Conservation (phyloP, 257 asterid species). For the Apocynum venetum region DNA sequence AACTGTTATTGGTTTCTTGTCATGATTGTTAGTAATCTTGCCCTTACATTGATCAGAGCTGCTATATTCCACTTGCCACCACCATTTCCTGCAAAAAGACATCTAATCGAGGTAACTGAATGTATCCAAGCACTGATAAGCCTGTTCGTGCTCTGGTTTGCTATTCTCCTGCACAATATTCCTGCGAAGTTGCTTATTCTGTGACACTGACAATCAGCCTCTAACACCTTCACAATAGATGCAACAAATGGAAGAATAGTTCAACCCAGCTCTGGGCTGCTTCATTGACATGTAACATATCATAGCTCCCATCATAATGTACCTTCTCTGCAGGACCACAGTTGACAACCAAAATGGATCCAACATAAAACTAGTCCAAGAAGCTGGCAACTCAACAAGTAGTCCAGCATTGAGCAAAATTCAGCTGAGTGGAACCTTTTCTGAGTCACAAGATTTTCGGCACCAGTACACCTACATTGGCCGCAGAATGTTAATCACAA, state of each 20-base stretch:
- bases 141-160: background rate
- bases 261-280: background rate
- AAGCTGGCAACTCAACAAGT: background rate
- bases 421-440: background rate
- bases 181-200: background rate
- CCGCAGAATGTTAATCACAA: background rate
- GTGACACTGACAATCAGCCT: background rate
- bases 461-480: background rate
- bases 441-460: background rate
- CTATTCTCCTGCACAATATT: background rate
- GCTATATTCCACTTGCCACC: background rate
- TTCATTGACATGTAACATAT: background rate
- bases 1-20: background rate
- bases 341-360: background rate
- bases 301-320: background rate
- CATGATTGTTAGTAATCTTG: background rate
- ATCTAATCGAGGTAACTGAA: background rate
- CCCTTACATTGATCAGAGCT: background rate
- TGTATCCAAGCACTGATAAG: background rate
- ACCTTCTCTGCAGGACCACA: background rate
- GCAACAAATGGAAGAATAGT: background rate
- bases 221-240: background rate
- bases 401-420: slow-evolving; percentile 2
- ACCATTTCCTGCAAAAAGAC: background rate
- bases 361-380: background rate